Conservation (phyloP, 345 rosid genomes). For the Acer saccharum region DNA sequence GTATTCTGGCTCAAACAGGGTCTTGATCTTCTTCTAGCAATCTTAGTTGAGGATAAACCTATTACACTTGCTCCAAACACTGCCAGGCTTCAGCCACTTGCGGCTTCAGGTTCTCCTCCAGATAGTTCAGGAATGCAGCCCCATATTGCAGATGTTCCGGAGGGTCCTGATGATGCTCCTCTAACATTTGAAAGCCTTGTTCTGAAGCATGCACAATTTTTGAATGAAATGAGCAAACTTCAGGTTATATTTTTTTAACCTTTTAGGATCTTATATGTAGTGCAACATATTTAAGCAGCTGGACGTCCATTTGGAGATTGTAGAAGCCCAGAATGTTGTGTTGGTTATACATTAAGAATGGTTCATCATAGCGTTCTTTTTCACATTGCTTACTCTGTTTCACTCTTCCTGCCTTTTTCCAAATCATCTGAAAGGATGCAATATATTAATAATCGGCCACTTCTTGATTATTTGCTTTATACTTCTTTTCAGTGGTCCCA, state of each 20-base stretch:
- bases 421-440: background rate
- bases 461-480: background rate
- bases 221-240: conserved; percentile 82
- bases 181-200: conserved; percentile 79
- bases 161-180: conserved; percentile 71
- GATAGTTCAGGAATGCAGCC: conserved; percentile 66
- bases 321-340: background rate
- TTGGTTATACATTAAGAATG: background rate
- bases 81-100: conserved; percentile 79
- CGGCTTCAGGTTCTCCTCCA: conserved; percentile 50
- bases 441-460: background rate
- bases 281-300: background rate
- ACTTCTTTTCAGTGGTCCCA: background rate
- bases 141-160: conserved; percentile 57
- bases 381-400: background rate
- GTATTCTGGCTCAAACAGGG: conserved; percentile 99
- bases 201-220: conserved; percentile 86
- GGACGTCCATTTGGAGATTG: background rate
- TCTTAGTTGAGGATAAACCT: conserved; percentile 82
- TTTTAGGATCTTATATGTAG: conserved; percentile 10
- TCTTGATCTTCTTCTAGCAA: conserved; percentile 93
- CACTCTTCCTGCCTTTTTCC: background rate
- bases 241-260: conserved; percentile 51
- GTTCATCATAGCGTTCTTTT: background rate
- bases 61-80: conserved; percentile 97